phyloP scores from a whole-genome alignment of 371 early-diverging fungal genomes.

The Funneliformis caledonium region DNA sequence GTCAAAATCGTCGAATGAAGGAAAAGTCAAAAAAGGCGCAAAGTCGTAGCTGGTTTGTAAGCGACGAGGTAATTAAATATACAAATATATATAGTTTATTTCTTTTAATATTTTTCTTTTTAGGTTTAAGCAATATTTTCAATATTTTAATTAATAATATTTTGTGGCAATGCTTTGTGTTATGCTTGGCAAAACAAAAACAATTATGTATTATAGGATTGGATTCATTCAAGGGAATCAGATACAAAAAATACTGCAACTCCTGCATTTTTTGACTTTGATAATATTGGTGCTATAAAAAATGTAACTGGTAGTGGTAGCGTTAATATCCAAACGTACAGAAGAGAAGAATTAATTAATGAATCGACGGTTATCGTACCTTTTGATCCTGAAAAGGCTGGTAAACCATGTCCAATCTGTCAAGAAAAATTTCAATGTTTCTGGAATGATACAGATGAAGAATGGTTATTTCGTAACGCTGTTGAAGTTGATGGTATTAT shows the following conservation, averaged over 20 bases:
- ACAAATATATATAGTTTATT: not conserved
- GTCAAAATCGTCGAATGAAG: conserved; percentile 84
- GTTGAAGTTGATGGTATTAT: conserved; percentile 64
- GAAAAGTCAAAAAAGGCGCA: conserved; percentile 75
- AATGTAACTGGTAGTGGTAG: not conserved
- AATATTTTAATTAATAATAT: not conserved
- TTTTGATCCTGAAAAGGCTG: conserved; percentile 48
- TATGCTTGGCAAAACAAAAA: not conserved
- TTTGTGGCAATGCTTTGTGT: not conserved
- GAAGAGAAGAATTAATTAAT: conserved; percentile 45
- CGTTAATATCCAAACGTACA: conserved; percentile 40
- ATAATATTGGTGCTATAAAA: conserved; percentile 5
- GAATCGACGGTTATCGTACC: conserved; percentile 58
- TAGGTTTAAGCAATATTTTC: not conserved
- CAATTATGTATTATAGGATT: conserved; percentile 47
- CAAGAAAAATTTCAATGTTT: conserved; percentile 82
- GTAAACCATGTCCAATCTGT: conserved; percentile 82
- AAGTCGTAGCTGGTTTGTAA: conserved; percentile 87
- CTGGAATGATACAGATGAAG: conserved; percentile 89
- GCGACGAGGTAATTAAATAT: conserved; percentile 56
- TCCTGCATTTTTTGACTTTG: conserved; percentile 50
- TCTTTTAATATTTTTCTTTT: not conserved
- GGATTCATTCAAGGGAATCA: conserved; percentile 54
- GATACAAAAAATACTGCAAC: conserved; percentile 45
- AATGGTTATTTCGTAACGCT: conserved; percentile 89